phyloP scores from a whole-genome alignment of 2,329 filamentous ascomycete species.

The Bipolaris oryzae region DNA sequence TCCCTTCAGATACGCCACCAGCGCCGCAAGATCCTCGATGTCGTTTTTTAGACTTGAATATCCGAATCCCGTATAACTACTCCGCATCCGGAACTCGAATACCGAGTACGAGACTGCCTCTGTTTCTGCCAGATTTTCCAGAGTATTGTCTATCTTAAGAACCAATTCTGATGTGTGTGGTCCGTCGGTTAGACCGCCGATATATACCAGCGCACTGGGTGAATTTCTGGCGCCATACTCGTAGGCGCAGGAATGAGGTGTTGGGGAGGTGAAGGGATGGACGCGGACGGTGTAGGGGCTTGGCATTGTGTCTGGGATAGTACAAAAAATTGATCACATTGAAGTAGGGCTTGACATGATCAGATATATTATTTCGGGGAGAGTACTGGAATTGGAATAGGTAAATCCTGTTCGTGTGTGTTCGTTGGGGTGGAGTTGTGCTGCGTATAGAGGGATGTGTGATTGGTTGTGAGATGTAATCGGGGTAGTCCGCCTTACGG shows the following conservation, averaged over 20 bases:
- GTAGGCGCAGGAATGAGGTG: conserved; percentile 20
- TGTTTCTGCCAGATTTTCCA: not conserved
- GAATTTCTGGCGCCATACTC: conserved; percentile 14
- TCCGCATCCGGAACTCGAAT: conserved; percentile 30
- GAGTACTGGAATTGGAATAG: not conserved
- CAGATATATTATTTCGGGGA: not conserved
- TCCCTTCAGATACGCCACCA: conserved; percentile 18
- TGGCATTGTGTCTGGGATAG: not conserved
- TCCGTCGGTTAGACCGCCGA: conserved; percentile 25
- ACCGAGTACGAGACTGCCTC: conserved; percentile 10
- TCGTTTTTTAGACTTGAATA: conserved; percentile 26
- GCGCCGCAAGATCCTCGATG: conserved; percentile 18
- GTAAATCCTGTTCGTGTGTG: not conserved
- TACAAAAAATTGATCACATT: not conserved
- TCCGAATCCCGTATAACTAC: conserved; percentile 26
- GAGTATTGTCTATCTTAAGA: not conserved
- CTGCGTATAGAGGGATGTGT: not conserved
- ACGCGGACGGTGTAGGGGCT: conserved; percentile 14
- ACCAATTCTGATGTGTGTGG: conserved; percentile 19
- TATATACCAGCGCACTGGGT: conserved; percentile 21
- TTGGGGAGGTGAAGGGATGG: conserved; percentile 17
- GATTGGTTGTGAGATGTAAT: not conserved
- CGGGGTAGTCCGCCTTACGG: not conserved
- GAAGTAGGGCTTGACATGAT: not conserved
- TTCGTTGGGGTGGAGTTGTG: not conserved